A percentile compares a stretch with the other conserved stretches of the same genome.
phyloP scores from a whole-genome alignment of 495 filamentous ascomycete genomes.

The Daldinia decipiens region DNA sequence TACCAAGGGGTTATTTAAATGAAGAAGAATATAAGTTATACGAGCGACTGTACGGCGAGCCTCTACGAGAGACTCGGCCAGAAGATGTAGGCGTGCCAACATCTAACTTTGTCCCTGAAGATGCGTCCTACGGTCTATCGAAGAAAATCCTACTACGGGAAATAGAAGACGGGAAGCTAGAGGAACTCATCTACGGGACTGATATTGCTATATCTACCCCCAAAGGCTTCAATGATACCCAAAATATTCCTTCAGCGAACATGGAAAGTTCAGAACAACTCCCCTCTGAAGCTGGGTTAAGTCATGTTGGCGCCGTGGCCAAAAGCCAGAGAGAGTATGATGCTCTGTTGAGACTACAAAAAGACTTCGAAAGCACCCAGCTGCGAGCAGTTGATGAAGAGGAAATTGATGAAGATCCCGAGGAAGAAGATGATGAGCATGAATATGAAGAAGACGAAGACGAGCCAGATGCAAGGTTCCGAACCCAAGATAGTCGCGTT shows the following conservation, averaged over 20 bases:
- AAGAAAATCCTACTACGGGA: conserved; percentile 61
- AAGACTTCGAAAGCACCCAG: conserved; percentile 63
- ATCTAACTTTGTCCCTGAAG: conserved; percentile 41
- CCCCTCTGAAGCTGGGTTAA: conserved; percentile 42
- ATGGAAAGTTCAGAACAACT: conserved; percentile 5
- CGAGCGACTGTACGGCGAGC: conserved; percentile 81
- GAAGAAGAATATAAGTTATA: conserved; percentile 79
- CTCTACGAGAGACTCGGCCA: conserved; percentile 62
- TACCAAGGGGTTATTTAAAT: conserved; percentile 78
- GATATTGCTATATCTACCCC: conserved; percentile 35
- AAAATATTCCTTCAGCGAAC: conserved; percentile 1
- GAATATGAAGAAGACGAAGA: conserved; percentile 51
- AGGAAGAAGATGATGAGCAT: conserved; percentile 52
- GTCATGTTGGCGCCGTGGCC: conserved; percentile 56
- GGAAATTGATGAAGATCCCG: conserved; percentile 49
- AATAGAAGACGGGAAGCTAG: conserved; percentile 66
- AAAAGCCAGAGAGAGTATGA: conserved; percentile 62
- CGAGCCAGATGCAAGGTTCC: conserved; percentile 49
- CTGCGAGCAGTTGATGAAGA: conserved; percentile 59
- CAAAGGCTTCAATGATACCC: conserved; percentile 18
- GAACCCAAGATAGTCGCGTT: conserved; percentile 48
- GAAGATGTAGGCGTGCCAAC: conserved; percentile 66
- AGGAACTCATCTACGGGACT: conserved; percentile 65
- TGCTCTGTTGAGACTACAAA: conserved; percentile 59
- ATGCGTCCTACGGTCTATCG: conserved; percentile 27